phyloP scores from a whole-genome alignment of 2,329 filamentous ascomycete genomes.

The Thelonectria discophora region DNA sequence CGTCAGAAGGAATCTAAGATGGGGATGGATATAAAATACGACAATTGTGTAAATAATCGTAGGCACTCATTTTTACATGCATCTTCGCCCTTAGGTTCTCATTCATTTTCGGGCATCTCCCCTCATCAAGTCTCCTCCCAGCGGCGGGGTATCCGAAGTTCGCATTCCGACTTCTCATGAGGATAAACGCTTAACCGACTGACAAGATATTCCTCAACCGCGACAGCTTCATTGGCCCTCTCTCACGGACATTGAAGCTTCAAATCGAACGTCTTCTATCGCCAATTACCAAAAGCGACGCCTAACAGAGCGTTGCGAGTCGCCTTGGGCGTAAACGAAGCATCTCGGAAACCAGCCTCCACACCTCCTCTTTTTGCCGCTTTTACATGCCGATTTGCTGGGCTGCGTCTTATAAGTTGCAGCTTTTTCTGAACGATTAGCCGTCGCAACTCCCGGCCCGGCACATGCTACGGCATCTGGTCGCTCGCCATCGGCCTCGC shows the following conservation, averaged over 20 bases:
- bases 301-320: too few species aligned
- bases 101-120: background rate
- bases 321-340: too few species aligned
- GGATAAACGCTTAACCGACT: constrained; percentile 43
- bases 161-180: background rate
- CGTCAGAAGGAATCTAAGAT: background rate
- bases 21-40: background rate
- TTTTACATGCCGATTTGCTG: constrained; percentile 8
- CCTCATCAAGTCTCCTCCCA: background rate
- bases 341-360: too few species aligned
- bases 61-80: too few species aligned
- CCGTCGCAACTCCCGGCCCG: constrained; percentile 10
- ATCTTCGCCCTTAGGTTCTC: too few species aligned
- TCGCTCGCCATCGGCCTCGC: constrained; percentile 21
- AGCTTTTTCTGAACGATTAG: background rate
- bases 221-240: constrained; percentile 25
- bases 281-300: too few species aligned
- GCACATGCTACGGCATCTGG: constrained; percentile 26
- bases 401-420: background rate
- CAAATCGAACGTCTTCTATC: too few species aligned
- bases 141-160: background rate
- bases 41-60: too few species aligned
- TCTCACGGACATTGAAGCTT: background rate
- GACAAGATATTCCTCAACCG: background rate
- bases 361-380: constrained; percentile 15